A percentile compares a stretch with the other conserved stretches of the same genome.
phyloP scores from a whole-genome alignment of 352 stramenopile species.

The Pythium inflatum region DNA sequence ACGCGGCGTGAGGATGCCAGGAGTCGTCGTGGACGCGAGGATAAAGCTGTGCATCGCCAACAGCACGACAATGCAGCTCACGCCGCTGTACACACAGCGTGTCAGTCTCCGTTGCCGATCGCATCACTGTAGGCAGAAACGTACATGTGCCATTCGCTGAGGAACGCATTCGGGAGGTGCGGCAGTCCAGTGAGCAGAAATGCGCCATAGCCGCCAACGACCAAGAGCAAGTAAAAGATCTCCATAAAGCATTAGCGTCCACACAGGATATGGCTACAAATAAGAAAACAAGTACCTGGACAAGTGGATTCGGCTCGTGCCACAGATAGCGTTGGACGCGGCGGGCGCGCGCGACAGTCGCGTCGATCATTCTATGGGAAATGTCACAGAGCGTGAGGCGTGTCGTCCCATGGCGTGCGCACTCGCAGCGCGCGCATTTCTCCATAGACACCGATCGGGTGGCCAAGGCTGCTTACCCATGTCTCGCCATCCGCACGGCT shows the following conservation, averaged over 20 bases:
- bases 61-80: conserved; percentile 45
- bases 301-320: conserved; percentile 39
- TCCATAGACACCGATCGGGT: not conserved
- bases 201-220: conserved; percentile 56
- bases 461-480: not conserved
- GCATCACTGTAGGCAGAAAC: not conserved
- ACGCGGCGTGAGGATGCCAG: conserved; percentile 53
- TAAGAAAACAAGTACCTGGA: conserved; percentile 33
- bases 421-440: too few relatives aligned
- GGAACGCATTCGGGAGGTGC: conserved; percentile 45
- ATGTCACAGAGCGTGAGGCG: not conserved
- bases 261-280: not conserved
- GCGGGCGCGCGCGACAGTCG: conserved; percentile 4
- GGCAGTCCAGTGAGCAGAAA: conserved; percentile 56
- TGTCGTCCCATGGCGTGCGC: too few relatives aligned
- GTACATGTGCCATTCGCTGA: conserved; percentile 50
- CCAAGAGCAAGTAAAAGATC: conserved; percentile 66
- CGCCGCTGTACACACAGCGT: conserved; percentile 24
- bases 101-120: not conserved
- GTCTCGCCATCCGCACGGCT: not conserved
- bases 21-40: conserved; percentile 42
- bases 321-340: conserved; percentile 32
- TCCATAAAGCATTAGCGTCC: conserved; percentile 25
- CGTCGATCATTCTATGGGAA: not conserved
- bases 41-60: conserved; percentile 58